phyloP scores from a whole-genome alignment of 2,329 filamentous ascomycete species.

The Lasiodiplodia citricola region DNA sequence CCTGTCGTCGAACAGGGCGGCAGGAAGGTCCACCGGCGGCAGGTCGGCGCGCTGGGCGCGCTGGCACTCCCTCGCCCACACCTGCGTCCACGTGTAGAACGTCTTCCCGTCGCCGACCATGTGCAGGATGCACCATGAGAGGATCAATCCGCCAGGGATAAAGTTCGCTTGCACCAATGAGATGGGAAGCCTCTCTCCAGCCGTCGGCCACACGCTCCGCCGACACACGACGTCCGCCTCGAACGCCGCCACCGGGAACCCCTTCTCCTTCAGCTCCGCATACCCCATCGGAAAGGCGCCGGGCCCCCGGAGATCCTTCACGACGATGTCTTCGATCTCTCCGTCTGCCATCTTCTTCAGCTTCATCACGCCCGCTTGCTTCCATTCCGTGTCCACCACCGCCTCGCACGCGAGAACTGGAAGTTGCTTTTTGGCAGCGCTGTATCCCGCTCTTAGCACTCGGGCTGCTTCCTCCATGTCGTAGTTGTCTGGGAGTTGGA shows the following conservation, averaged over 20 bases:
- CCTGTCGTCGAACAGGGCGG: background rate
- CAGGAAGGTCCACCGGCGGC: background rate
- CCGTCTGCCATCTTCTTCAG: constrained; percentile 7
- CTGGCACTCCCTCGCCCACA: constrained; percentile 4
- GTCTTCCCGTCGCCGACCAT: background rate
- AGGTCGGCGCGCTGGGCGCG: background rate
- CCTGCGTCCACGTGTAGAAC: constrained; percentile 1
- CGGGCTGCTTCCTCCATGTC: background rate
- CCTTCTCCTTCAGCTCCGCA: constrained; percentile 9
- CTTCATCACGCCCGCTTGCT: constrained; percentile 5
- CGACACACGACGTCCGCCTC: background rate
- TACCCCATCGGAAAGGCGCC: constrained; percentile 8
- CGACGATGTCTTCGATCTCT: constrained; percentile 8
- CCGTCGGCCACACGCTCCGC: background rate
- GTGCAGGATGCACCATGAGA: constrained; percentile 16
- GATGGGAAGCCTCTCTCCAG: background rate
- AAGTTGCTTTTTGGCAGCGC: background rate
- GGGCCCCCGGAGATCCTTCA: background rate
- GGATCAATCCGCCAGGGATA: constrained; percentile 4
- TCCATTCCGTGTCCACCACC: background rate
- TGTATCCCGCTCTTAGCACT: background rate
- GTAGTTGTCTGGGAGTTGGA: constrained; percentile 2
- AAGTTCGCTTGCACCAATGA: constrained; percentile 7
- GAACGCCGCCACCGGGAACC: constrained; percentile 5
- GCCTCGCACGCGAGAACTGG: constrained; percentile 7